These are phyloP conservation scores for Hypoxylon subgilvum DNA, from an alignment of 495 filamentous ascomycete species.

Conservation along the genomic window DNA sequence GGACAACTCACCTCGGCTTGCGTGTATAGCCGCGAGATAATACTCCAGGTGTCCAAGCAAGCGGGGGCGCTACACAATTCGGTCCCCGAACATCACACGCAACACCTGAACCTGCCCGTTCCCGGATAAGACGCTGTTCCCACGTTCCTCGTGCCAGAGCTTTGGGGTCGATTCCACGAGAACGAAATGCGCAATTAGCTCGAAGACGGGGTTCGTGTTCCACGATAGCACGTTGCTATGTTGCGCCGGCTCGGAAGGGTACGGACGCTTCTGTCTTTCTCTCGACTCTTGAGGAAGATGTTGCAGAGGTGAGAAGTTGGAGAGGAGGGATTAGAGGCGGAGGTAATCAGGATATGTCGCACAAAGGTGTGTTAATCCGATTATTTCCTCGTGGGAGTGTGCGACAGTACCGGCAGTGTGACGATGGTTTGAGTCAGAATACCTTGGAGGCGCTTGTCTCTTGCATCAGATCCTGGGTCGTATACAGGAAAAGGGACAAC, in stretches of 20 bases:
- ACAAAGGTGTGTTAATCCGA: constrained; percentile 36
- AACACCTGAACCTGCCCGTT: constrained; percentile 52
- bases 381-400: constrained; percentile 42
- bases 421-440: constrained; percentile 41
- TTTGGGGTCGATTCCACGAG: constrained; percentile 37
- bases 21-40: constrained; percentile 39
- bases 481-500: constrained; percentile 42
- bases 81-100: constrained; percentile 57
- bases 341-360: constrained; percentile 30
- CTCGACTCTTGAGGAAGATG: constrained; percentile 8
- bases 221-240: constrained; percentile 39
- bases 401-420: constrained; percentile 40
- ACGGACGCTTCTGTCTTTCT: constrained; percentile 32
- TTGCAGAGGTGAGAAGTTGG: constrained; percentile 39
- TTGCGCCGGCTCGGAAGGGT: constrained; percentile 35
- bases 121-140: constrained; percentile 47
- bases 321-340: constrained; percentile 26
- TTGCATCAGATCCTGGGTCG: constrained; percentile 38
- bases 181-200: constrained; percentile 37
- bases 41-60: constrained; percentile 46
- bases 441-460: constrained; percentile 36
- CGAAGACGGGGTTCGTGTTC: constrained; percentile 31
- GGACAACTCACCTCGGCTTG: constrained; percentile 36
- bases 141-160: constrained; percentile 45
- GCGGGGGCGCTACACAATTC: constrained; percentile 54